Evolutionary conservation across 2,329 filamentous ascomycete species (phyloP).

Genomic region (Periconia digitata): DNA sequence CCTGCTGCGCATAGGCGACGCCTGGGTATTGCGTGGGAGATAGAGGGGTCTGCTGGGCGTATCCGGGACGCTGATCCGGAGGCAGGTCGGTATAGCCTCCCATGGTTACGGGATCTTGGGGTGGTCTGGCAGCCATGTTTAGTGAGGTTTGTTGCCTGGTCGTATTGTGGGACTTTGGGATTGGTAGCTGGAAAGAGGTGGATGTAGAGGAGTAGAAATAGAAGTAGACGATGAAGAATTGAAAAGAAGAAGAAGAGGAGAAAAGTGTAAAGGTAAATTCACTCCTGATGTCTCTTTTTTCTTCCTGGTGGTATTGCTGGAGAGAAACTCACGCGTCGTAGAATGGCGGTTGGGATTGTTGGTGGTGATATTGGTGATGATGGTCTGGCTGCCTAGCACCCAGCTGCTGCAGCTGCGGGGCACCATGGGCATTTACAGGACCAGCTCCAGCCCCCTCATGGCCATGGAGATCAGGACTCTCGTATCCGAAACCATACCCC

Average conservation of each 20-base stretch:
- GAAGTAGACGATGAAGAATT: constrained; percentile 1
- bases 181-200: no score
- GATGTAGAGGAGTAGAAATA: no score
- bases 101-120: constrained; percentile 44
- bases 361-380: neutral
- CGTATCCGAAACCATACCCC: neutral
- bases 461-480: no score
- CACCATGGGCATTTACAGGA: constrained; percentile 23
- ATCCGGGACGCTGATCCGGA: constrained; percentile 47
- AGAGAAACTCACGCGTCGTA: constrained; percentile 33
- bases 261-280: neutral
- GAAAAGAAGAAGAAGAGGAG: neutral
- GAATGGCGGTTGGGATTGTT: constrained; percentile 21
- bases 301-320: constrained; percentile 1
- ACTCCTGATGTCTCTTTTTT: neutral
- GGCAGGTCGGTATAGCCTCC: constrained; percentile 49
- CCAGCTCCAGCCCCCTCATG: constrained; percentile 20
- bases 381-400: constrained; percentile 41
- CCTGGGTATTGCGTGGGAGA: constrained; percentile 4
- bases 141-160: constrained; percentile 14
- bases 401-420: constrained; percentile 38
- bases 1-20: constrained; percentile 25
- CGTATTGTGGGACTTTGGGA: neutral
- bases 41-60: constrained; percentile 22
- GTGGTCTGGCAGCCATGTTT: constrained; percentile 34